A percentile compares a stretch with the other conserved stretches of the same genome.
phyloP scores from a whole-genome alignment of 2,329 filamentous ascomycete genomes.

The Xylariales sp. region DNA sequence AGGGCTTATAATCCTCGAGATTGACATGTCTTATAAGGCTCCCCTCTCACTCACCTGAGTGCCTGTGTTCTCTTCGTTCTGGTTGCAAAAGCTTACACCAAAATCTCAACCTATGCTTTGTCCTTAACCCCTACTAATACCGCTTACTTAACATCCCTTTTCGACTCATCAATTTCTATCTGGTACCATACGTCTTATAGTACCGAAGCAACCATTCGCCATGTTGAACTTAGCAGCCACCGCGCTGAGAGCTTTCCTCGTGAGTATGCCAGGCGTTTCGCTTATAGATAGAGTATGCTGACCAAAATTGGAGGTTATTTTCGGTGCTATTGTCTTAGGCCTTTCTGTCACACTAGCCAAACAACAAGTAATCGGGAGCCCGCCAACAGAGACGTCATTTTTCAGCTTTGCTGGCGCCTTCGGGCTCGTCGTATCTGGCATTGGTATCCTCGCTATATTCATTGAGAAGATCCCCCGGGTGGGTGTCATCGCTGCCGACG shows the following conservation, averaged over 20 bases:
- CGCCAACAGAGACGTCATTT: slow-evolving; percentile 50
- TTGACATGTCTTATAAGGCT: slow-evolving; percentile 9
- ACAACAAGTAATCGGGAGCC: slow-evolving; percentile 44
- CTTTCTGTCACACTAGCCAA: slow-evolving; percentile 50
- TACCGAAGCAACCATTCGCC: slow-evolving; percentile 1
- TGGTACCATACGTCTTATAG: background rate
- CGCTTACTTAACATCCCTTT: background rate
- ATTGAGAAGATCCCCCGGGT: slow-evolving; percentile 48
- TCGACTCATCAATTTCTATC: background rate
- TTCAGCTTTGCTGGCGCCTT: slow-evolving; percentile 51
- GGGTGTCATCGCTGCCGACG: slow-evolving; percentile 45
- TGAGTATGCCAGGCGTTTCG: slow-evolving; percentile 31
- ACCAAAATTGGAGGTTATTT: slow-evolving; percentile 45
- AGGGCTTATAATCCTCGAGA: background rate
- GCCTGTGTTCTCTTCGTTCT: slow-evolving; percentile 10
- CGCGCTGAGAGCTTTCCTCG: slow-evolving; percentile 43
- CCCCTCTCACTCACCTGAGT: background rate
- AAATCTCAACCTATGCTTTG: background rate
- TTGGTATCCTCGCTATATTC: slow-evolving; percentile 47
- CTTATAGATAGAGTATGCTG: background rate
- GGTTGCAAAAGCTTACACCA: background rate
- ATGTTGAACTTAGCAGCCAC: slow-evolving; percentile 44
- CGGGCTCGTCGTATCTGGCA: slow-evolving; percentile 47
- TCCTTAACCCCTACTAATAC: background rate
- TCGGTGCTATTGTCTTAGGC: slow-evolving; percentile 49